These are phyloP conservation scores for Tothia fuscella DNA, from an alignment of 2,329 filamentous ascomycete species.

Conservation along the genomic window DNA sequence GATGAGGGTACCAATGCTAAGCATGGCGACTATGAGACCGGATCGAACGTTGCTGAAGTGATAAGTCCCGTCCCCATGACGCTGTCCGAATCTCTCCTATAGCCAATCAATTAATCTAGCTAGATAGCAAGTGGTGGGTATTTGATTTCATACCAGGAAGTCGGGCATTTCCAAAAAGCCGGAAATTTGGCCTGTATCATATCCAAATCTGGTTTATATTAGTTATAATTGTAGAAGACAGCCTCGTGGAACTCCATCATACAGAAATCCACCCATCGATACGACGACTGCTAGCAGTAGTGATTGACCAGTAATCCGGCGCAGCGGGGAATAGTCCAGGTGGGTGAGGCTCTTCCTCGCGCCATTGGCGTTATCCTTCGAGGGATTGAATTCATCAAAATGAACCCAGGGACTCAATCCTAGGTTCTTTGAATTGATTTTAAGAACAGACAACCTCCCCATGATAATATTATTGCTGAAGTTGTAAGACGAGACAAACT, in stretches of 20 bases:
- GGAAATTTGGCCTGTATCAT: conserved; percentile 10
- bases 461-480: too few relatives aligned
- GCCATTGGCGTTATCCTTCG: neutral
- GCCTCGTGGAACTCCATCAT: neutral
- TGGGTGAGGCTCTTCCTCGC: neutral
- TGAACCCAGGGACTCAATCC: neutral
- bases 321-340: conserved; percentile 1
- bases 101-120: too few relatives aligned
- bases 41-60: conserved; percentile 22
- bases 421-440: neutral
- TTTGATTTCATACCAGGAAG: too few relatives aligned
- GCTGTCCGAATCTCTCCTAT: conserved; percentile 7
- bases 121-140: too few relatives aligned
- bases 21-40: conserved; percentile 25
- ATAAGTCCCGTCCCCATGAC: conserved; percentile 1
- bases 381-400: conserved; percentile 2
- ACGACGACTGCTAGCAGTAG: neutral
- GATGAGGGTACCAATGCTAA: conserved; percentile 27
- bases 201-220: conserved; percentile 6
- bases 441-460: neutral
- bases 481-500: too few relatives aligned
- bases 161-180: conserved; percentile 11
- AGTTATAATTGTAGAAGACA: neutral
- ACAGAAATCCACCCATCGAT: conserved; percentile 5
- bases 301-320: neutral